Percentiles rank a stretch among this genome's conserved stretches.
Conservation (phyloP, 2,329 filamentous ascomycete species). For the Bipolaris cookei region DNA sequence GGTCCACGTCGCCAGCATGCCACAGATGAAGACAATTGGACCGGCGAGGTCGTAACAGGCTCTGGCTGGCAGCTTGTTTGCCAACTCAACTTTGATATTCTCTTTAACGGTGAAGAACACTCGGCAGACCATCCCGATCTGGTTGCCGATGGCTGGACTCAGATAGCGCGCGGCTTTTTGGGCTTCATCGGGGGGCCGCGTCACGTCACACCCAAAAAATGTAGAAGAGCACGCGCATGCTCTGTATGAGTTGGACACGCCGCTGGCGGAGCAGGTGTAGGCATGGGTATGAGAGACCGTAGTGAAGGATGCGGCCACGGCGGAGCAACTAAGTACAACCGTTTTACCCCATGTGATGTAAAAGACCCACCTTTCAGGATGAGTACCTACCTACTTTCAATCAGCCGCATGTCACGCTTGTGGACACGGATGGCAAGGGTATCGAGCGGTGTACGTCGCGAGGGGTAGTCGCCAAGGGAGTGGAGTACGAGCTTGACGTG, state of each 20-base stretch:
- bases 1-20: constrained; percentile 43
- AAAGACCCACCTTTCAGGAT: constrained; percentile 67
- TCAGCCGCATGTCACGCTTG: constrained; percentile 60
- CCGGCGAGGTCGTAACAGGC: constrained; percentile 34
- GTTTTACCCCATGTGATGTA: constrained; percentile 68
- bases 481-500: constrained; percentile 56
- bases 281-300: not conserved
- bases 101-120: constrained; percentile 29
- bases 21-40: constrained; percentile 55
- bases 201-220: constrained; percentile 10
- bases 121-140: constrained; percentile 49
- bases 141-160: constrained; percentile 58
- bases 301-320: constrained; percentile 59
- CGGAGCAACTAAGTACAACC: constrained; percentile 59
- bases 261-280: constrained; percentile 6
- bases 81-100: constrained; percentile 50
- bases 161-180: constrained; percentile 14
- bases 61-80: constrained; percentile 59
- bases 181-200: constrained; percentile 25
- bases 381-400: constrained; percentile 66
- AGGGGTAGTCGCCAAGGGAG: constrained; percentile 56
- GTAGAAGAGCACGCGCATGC: constrained; percentile 1
- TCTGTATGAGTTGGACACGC: constrained; percentile 6
- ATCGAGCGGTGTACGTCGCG: constrained; percentile 53
- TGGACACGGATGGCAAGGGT: constrained; percentile 65